phyloP scores from a whole-genome alignment of 176 grass and related monocot genomes.

The Carex parvula region DNA sequence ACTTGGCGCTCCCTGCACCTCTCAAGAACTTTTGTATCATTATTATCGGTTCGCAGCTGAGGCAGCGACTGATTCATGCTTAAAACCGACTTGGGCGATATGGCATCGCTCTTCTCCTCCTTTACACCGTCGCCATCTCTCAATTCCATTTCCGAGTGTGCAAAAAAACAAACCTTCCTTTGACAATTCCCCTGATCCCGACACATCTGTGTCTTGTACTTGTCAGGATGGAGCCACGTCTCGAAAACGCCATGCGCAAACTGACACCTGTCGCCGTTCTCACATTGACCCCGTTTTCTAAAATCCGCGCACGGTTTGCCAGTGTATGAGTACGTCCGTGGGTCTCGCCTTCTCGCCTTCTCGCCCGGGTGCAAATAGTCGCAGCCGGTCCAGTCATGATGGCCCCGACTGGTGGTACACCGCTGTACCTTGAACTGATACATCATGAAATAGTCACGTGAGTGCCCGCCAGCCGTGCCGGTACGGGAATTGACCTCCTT shows the following conservation, averaged over 20 bases:
- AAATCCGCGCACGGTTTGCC: slow-evolving; percentile 1
- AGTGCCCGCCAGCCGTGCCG: too few relatives aligned
- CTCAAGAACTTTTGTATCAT: neutral
- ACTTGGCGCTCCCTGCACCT: neutral
- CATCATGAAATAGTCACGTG: slow-evolving; percentile 6
- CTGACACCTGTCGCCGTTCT: slow-evolving; percentile 5
- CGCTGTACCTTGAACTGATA: slow-evolving; percentile 9
- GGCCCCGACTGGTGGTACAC: neutral
- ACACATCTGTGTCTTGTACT: slow-evolving; percentile 25
- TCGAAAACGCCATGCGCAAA: slow-evolving; percentile 26
- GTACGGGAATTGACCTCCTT: neutral
- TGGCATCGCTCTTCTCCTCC: neutral
- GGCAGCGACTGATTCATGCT: neutral
- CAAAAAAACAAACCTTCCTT: slow-evolving; percentile 26
- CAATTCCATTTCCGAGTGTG: neutral
- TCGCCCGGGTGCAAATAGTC: neutral
- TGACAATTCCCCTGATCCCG: neutral
- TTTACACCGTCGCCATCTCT: neutral
- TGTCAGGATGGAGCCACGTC: slow-evolving; percentile 17
- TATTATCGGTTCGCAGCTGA: too few relatives aligned
- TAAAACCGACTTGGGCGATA: slow-evolving; percentile 15
- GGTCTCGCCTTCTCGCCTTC: slow-evolving; percentile 13
- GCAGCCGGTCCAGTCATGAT: slow-evolving; percentile 20
- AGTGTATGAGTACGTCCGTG: neutral
- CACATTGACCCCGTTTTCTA: slow-evolving; percentile 17